phyloP scores from a whole-genome alignment of 768 basidiomycete genomes.

The Suillus discolor region DNA sequence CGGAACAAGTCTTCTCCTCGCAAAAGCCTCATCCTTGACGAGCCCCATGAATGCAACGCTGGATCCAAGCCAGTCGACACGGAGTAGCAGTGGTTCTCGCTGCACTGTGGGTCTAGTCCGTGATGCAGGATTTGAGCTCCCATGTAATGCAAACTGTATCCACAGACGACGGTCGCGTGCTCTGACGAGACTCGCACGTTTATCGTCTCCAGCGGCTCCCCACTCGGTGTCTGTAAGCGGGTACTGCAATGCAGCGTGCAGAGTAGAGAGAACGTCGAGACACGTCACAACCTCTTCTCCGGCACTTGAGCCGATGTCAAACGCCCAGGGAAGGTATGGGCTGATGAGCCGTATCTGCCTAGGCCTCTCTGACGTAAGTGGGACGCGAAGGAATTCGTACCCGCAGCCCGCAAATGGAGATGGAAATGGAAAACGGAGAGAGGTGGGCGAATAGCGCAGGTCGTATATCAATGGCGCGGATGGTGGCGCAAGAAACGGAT shows the following conservation, averaged over 20 bases:
- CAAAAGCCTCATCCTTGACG: slow-evolving; percentile 6
- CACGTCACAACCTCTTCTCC: slow-evolving; percentile 3
- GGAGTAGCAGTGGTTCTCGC: neutral
- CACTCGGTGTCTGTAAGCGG: slow-evolving; percentile 10
- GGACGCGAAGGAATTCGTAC: slow-evolving; percentile 1
- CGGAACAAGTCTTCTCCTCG: slow-evolving; percentile 4
- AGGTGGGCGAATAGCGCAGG: slow-evolving; percentile 1
- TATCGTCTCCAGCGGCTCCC: neutral
- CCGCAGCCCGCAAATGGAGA: neutral
- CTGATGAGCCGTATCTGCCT: slow-evolving; percentile 10
- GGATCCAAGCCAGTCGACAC: slow-evolving; percentile 16
- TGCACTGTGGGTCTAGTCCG: neutral
- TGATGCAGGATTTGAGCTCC: neutral
- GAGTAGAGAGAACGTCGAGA: slow-evolving; percentile 3
- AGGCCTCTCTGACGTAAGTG: slow-evolving; percentile 1
- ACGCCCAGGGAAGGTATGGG: slow-evolving; percentile 12
- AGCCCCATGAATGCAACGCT: slow-evolving; percentile 8
- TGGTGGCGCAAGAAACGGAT: slow-evolving; percentile 1
- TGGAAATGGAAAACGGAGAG: slow-evolving; percentile 1
- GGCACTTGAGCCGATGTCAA: neutral
- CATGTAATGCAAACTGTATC: neutral
- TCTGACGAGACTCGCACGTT: slow-evolving; percentile 6
- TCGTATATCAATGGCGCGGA: slow-evolving; percentile 8
- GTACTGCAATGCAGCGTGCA: slow-evolving; percentile 7
- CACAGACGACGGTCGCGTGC: slow-evolving; percentile 6